phyloP scores from a whole-genome alignment of 2,329 filamentous ascomycete species.

The Westerdykella sp. region DNA sequence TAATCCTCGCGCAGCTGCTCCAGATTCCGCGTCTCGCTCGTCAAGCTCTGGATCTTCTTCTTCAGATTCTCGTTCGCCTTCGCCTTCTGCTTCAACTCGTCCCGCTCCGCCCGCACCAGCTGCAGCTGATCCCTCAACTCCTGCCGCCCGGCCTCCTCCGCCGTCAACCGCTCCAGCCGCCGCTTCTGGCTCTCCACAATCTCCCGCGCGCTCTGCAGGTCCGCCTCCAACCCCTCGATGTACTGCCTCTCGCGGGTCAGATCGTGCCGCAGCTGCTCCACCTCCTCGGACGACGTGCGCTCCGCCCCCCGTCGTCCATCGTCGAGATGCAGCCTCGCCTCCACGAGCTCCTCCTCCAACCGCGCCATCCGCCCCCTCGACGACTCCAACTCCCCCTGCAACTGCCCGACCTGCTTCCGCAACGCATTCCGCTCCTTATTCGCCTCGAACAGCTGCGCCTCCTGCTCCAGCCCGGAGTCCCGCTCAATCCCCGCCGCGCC shows the following conservation, averaged over 20 bases:
- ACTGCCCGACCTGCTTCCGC: slow-evolving; percentile 35
- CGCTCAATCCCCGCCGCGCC: slow-evolving; percentile 21
- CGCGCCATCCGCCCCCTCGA: slow-evolving; percentile 39
- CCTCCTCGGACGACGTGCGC: slow-evolving; percentile 33
- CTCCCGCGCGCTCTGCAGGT: slow-evolving; percentile 41
- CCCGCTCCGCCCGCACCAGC: slow-evolving; percentile 43
- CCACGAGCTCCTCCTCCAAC: slow-evolving; percentile 45
- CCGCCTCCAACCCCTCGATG: slow-evolving; percentile 45
- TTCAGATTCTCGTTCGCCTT: slow-evolving; percentile 49
- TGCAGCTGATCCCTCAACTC: slow-evolving; percentile 48
- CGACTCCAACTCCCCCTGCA: slow-evolving; percentile 40
- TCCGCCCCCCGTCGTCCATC: slow-evolving; percentile 29
- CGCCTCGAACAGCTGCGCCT: slow-evolving; percentile 46
- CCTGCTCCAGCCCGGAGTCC: slow-evolving; percentile 45
- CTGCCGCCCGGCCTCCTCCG: slow-evolving; percentile 41
- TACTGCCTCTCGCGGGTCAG: slow-evolving; percentile 44
- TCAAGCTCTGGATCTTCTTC: slow-evolving; percentile 48
- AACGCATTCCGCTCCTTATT: slow-evolving; percentile 43
- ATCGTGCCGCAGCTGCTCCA: slow-evolving; percentile 41
- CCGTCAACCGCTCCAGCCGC: slow-evolving; percentile 40
- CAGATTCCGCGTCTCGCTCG: slow-evolving; percentile 43
- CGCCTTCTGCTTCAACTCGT: slow-evolving; percentile 44
- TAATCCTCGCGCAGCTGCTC: slow-evolving; percentile 42
- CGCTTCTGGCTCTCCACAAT: slow-evolving; percentile 43
- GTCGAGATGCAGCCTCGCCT: slow-evolving; percentile 42